Base-by-base conservation (phyloP, 2,329 filamentous ascomycete genomes). In the Eutypa lata region DNA sequence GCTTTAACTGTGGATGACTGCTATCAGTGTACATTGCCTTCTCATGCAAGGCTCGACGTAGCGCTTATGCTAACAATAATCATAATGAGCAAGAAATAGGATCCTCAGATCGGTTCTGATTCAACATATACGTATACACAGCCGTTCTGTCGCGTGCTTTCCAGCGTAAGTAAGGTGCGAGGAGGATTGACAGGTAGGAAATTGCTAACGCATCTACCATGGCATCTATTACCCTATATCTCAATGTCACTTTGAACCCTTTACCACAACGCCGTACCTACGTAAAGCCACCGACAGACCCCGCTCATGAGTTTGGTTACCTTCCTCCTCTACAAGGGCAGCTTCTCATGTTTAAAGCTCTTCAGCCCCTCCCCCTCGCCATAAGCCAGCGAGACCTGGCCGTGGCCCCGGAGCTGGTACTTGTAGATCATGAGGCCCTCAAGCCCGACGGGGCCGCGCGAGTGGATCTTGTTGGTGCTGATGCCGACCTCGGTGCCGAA, bases 401-500 rank as follows among this genome's bases (percentile, higher is more conserved):
- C 94, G 54, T 83, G 77, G 1, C 93, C 94, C 37, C 89, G 79
- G 57, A 99, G 80, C 71, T 94, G 84, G 77, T 97, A 99, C 77
- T 97, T 97, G 76, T 99, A 97, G 57, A 97, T 97, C 68, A 91
- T 96, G 69, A 99, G 73, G 1, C 94, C 94, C 67, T 97, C 94
- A 49, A 99, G 76, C 1, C 94, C 94, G 6, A 99, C 94, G 0
- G 94, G 94, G 0, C 94, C 94, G 48, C 94, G 80, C 1, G 90
- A 89, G 69, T 99, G 94, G 58, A 99, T 96, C 78, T 97, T 99
- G 78, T 97, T 99, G 48, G 94, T 99, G 75, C 90, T 95, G 73
- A 99, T 97, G 51, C 94, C 94, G 22, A 99, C 94, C 74, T 99
- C 94, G 0, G 94, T 97, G 47, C 94, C 94, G 72, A 99, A 99